Conservation (phyloP, 352 stramenopile species). For the Phytophthora rubi region DNA sequence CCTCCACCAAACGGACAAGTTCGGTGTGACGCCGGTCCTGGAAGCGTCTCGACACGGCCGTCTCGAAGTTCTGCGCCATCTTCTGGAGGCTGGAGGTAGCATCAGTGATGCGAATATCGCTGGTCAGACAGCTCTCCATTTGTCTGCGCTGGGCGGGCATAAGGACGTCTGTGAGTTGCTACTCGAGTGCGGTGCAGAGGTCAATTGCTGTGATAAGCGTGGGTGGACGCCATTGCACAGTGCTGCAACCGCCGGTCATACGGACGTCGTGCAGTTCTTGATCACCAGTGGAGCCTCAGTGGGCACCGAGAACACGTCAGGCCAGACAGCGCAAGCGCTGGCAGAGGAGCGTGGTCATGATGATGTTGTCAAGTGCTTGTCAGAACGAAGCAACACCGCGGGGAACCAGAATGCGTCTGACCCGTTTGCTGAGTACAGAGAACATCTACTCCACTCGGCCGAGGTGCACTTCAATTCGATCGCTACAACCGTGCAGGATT, state of each 20-base stretch:
- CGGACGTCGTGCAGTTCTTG: background rate
- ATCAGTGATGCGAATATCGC: background rate
- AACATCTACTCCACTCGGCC: slow-evolving; percentile 12
- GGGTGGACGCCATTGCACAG: slow-evolving; percentile 23
- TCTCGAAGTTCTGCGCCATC: background rate
- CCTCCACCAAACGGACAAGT: slow-evolving; percentile 2
- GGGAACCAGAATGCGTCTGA: background rate
- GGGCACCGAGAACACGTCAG: background rate
- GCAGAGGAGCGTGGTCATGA: slow-evolving; percentile 5
- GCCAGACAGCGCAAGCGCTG: slow-evolving; percentile 2
- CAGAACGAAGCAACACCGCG: background rate
- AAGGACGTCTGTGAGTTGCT: background rate
- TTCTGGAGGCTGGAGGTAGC: background rate
- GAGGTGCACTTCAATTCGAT: slow-evolving; percentile 12
- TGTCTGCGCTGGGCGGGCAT: slow-evolving; percentile 2
- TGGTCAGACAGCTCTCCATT: slow-evolving; percentile 5
- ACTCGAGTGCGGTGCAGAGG: background rate
- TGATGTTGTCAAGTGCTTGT: background rate
- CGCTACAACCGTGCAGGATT: background rate
- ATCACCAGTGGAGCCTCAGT: background rate
- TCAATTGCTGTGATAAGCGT: slow-evolving; percentile 9
- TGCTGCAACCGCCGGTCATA: background rate
- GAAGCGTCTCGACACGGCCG: slow-evolving; percentile 3
- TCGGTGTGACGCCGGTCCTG: slow-evolving; percentile 6
- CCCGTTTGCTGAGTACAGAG: background rate